Conservation (phyloP, 495 filamentous ascomycete species). For the Lentithecium fluviatile region DNA sequence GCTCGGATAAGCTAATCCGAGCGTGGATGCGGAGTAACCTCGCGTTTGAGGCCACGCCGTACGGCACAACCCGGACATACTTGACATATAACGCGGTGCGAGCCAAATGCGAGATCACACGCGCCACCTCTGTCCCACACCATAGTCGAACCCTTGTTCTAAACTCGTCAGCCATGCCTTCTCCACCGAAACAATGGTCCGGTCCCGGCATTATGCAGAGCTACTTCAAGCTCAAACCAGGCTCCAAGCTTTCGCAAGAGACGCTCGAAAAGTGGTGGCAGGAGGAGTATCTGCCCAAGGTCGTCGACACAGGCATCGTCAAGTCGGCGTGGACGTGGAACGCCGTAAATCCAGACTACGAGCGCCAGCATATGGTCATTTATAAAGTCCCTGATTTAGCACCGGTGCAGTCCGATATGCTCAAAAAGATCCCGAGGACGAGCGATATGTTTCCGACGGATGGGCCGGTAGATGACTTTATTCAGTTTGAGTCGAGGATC, state of each 20-base stretch:
- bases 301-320: conserved; percentile 33
- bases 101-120: no score
- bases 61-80: background rate
- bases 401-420: conserved; percentile 28
- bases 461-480: conserved; percentile 14
- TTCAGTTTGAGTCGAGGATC: conserved; percentile 20
- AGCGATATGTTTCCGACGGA: conserved; percentile 20
- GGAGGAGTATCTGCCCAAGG: conserved; percentile 36
- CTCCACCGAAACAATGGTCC: conserved; percentile 14
- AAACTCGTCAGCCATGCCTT: conserved; percentile 17
- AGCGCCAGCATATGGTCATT: conserved; percentile 33
- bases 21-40: conserved; percentile 15
- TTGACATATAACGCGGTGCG: background rate
- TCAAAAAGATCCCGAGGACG: conserved; percentile 9
- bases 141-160: no score
- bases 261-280: conserved; percentile 38
- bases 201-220: conserved; percentile 27
- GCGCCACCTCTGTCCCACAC: no score
- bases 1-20: conserved; percentile 27
- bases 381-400: conserved; percentile 36
- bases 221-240: conserved; percentile 8
- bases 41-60: background rate
- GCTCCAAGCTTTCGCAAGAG: conserved; percentile 20
- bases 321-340: conserved; percentile 32
- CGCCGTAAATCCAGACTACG: conserved; percentile 21